These are phyloP conservation scores for Suhomyces choctaworum DNA, from an alignment of 1,139 yeast genomes.

Conservation along the genomic window DNA sequence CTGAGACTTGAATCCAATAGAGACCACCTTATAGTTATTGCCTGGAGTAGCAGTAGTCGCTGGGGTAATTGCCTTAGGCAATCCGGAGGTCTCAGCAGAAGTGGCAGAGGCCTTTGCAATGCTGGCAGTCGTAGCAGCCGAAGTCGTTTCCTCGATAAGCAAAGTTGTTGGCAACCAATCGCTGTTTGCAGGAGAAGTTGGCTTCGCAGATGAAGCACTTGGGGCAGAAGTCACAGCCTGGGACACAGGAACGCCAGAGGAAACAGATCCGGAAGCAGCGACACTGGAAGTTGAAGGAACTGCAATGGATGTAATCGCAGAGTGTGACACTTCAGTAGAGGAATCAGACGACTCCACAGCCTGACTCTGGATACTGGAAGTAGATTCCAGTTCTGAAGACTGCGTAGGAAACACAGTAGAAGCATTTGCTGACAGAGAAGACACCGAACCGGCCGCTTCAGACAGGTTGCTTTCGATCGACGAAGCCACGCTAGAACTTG, in stretches of 20 bases:
- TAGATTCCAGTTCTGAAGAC: too few relatives aligned
- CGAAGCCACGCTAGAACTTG: not conserved
- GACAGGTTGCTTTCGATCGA: too few relatives aligned
- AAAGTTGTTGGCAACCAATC: constrained; percentile 55
- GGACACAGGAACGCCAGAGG: not conserved
- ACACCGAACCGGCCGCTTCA: too few relatives aligned
- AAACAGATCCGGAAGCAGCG: not conserved
- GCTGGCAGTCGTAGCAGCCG: constrained; percentile 29
- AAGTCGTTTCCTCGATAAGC: constrained; percentile 34
- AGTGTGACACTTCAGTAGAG: not conserved
- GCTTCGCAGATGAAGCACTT: not conserved
- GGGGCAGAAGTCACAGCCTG: not conserved
- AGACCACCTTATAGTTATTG: constrained; percentile 52
- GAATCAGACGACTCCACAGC: too few relatives aligned
- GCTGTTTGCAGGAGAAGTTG: constrained; percentile 8
- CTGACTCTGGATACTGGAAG: constrained; percentile 1
- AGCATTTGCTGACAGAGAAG: too few relatives aligned
- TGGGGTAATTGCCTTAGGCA: constrained; percentile 71
- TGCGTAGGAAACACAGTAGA: too few relatives aligned
- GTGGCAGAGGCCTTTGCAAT: constrained; percentile 30
- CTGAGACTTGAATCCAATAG: constrained; percentile 68
- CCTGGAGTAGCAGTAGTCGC: constrained; percentile 48
- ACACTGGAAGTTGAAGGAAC: not conserved
- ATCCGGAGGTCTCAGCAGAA: constrained; percentile 48
- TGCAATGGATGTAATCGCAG: not conserved